These are phyloP conservation scores for Sporothrix euskadiensis DNA, from an alignment of 2,329 filamentous ascomycete genomes.

Conservation along the genomic window DNA sequence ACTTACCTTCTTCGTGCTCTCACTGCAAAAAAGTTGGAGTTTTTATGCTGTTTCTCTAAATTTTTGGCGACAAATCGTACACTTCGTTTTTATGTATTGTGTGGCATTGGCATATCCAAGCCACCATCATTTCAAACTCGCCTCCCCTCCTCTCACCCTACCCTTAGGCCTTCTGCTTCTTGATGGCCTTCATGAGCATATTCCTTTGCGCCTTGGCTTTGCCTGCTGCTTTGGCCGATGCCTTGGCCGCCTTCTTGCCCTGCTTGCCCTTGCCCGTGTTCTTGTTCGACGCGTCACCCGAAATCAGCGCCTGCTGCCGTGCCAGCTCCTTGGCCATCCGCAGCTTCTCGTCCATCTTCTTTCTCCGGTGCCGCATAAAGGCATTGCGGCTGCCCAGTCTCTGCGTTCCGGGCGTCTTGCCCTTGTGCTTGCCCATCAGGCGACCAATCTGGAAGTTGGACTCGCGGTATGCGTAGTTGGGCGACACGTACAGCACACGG, in stretches of 20 bases:
- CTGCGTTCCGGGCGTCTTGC: constrained; percentile 49
- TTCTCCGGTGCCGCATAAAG: constrained; percentile 43
- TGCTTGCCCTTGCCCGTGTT: background rate
- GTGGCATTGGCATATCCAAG: background rate
- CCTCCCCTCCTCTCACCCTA: background rate
- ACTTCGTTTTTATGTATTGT: constrained; percentile 2
- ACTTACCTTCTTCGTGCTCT: background rate
- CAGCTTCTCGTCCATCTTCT: constrained; percentile 28
- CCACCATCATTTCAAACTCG: background rate
- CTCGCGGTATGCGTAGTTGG: constrained; percentile 60
- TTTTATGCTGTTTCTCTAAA: background rate
- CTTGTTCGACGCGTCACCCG: constrained; percentile 5
- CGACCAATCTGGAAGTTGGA: constrained; percentile 61
- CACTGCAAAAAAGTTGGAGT: background rate
- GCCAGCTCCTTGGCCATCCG: constrained; percentile 29
- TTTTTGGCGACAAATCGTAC: constrained; percentile 11
- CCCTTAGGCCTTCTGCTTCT: constrained; percentile 20
- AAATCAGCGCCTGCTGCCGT: constrained; percentile 35
- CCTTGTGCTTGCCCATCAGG: constrained; percentile 54
- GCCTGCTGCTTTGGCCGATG: background rate
- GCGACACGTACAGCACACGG: constrained; percentile 32
- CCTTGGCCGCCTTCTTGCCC: constrained; percentile 27
- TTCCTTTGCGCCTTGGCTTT: background rate
- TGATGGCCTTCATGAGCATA: background rate
- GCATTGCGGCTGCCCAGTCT: constrained; percentile 44